A percentile compares a stretch with the other conserved stretches of the same genome.
Conservation (phyloP, 495 filamentous ascomycete species). For the Daldinia vernicosa region DNA sequence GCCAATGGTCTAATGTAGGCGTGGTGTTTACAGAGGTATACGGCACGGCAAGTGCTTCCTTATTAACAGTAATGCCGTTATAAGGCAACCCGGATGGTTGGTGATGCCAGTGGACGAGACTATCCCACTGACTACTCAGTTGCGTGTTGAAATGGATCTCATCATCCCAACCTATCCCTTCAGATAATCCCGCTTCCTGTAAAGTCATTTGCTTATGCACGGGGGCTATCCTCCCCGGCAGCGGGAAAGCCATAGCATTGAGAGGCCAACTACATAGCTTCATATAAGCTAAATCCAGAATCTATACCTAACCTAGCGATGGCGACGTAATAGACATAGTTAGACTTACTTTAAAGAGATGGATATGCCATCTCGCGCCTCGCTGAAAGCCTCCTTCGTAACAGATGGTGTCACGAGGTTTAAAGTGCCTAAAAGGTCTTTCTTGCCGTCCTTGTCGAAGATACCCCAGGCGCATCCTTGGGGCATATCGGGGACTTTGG, state of each 20-base stretch:
- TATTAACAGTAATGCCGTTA: constrained; percentile 58
- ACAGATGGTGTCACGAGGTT: constrained; percentile 67
- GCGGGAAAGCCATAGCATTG: constrained; percentile 56
- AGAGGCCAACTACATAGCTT: constrained; percentile 51
- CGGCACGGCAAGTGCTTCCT: constrained; percentile 38
- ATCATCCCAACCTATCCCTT: constrained; percentile 52
- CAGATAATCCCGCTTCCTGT: constrained; percentile 46
- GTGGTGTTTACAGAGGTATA: constrained; percentile 43
- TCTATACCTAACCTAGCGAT: constrained; percentile 25
- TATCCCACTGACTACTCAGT: constrained; percentile 81
- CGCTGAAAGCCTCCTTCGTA: constrained; percentile 59
- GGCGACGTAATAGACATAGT: background rate
- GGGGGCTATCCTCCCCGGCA: constrained; percentile 62
- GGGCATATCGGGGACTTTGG: constrained; percentile 66
- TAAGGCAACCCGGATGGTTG: constrained; percentile 60
- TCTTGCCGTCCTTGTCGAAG: constrained; percentile 68
- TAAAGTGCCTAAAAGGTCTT: constrained; percentile 66
- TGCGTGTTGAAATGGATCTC: constrained; percentile 80
- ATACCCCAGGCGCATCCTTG: constrained; percentile 73
- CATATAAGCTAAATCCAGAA: constrained; percentile 29
- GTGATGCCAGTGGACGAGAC: constrained; percentile 69
- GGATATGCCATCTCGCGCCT: constrained; percentile 63
- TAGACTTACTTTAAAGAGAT: constrained; percentile 67
- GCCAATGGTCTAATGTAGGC: constrained; percentile 56
- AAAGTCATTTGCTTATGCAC: constrained; percentile 61